These are phyloP conservation scores for Coprinopsis sp. DNA, from an alignment of 768 basidiomycete species.

Conservation along the genomic window DNA sequence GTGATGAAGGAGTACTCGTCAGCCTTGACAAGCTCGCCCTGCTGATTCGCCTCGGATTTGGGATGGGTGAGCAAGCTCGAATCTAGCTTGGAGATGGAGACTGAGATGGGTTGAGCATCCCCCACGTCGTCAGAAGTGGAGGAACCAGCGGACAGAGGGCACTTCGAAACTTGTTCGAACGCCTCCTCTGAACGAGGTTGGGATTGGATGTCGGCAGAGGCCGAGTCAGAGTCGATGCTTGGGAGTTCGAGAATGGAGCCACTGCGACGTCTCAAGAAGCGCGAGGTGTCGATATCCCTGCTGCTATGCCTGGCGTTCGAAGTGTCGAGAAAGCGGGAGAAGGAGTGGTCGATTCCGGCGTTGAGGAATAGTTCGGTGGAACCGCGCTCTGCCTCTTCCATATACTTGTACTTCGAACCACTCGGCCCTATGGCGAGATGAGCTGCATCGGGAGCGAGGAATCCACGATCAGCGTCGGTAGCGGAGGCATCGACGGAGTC, in stretches of 20 bases:
- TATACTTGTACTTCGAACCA: background rate
- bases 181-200: no score
- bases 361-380: conserved; percentile 1
- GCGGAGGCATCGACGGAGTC: conserved; percentile 1
- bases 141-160: background rate
- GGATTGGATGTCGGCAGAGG: background rate
- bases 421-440: no score
- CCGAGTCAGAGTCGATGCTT: conserved; percentile 3
- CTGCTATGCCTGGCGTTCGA: background rate
- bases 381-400: background rate
- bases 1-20: conserved; percentile 3
- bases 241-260: conserved; percentile 1
- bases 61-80: background rate
- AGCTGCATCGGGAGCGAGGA: background rate
- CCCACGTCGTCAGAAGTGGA: background rate
- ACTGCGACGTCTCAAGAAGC: background rate
- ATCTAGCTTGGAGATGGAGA: conserved; percentile 1
- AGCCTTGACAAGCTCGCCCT: background rate
- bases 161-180: background rate
- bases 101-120: conserved; percentile 1
- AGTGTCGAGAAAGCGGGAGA: background rate
- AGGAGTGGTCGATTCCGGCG: conserved; percentile 2
- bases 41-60: background rate
- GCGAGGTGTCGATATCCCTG: background rate
- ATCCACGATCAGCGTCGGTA: background rate